Conservation (phyloP, 1,139 yeast genomes). For the Zygotorulaspora mrakii region DNA sequence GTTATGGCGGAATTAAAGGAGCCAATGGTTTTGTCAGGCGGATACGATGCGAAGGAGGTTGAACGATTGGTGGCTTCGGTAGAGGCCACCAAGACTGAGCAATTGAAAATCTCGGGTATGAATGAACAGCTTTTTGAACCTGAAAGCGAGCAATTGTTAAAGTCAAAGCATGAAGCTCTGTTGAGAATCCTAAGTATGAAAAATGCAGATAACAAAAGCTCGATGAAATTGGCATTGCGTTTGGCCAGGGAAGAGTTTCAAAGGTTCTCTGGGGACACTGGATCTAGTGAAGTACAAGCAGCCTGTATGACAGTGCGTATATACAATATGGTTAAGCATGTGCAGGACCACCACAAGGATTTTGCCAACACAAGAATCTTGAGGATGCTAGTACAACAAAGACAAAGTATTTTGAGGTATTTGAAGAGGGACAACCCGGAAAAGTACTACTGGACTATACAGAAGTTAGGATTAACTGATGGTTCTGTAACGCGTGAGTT, state of each 20-base stretch:
- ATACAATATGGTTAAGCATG: conserved; percentile 72
- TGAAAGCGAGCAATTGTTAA: conserved; percentile 43
- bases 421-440: conserved; percentile 75
- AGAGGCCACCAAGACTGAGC: conserved; percentile 53
- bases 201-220: conserved; percentile 62
- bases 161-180: conserved; percentile 63
- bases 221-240: conserved; percentile 53
- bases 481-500: conserved; percentile 74
- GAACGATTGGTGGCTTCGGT: conserved; percentile 79
- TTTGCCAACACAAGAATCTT: conserved; percentile 62
- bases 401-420: conserved; percentile 80
- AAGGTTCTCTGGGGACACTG: conserved; percentile 85
- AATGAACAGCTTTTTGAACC: conserved; percentile 28
- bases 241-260: conserved; percentile 77
- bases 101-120: conserved; percentile 33
- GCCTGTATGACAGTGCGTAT: conserved; percentile 82
- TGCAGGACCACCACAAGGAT: conserved; percentile 72
- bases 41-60: conserved; percentile 59
- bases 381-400: conserved; percentile 80
- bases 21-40: conserved; percentile 56
- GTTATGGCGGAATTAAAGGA: conserved; percentile 62
- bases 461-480: conserved; percentile 84
- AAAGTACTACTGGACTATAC: conserved; percentile 78
- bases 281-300: conserved; percentile 93
- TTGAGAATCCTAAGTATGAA: conserved; percentile 68